Conservation (phyloP, 306 rosid genomes). For the Carpinus fangiana region DNA sequence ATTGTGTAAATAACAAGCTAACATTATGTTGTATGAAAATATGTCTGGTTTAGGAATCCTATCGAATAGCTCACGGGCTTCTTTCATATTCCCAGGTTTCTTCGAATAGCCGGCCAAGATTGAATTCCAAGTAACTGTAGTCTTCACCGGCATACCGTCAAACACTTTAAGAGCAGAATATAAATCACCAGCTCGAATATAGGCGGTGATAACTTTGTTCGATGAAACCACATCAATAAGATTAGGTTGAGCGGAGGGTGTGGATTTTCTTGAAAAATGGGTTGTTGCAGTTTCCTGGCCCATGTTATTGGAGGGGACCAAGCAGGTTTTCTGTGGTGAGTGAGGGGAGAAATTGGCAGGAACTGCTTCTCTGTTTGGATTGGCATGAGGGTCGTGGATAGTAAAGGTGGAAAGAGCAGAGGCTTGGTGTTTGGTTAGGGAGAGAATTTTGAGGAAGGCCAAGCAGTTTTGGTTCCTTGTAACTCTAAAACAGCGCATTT, state of each 20-base stretch:
- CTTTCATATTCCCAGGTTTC: constrained; percentile 46
- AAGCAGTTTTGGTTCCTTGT: constrained; percentile 2
- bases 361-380: constrained; percentile 17
- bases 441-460: constrained; percentile 15
- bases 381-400: constrained; percentile 19
- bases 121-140: constrained; percentile 76
- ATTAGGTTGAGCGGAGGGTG: constrained; percentile 17
- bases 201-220: constrained; percentile 56
- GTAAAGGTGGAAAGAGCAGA: constrained; percentile 19
- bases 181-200: constrained; percentile 53
- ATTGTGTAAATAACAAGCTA: constrained; percentile 54
- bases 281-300: background rate
- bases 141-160: constrained; percentile 55
- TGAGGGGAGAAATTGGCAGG: constrained; percentile 15
- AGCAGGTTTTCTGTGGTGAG: constrained; percentile 25
- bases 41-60: constrained; percentile 78
- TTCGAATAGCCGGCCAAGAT: constrained; percentile 54
- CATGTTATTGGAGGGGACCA: constrained; percentile 31
- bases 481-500: constrained; percentile 30
- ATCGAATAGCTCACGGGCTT: constrained; percentile 56
- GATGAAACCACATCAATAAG: constrained; percentile 37
- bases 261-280: constrained; percentile 6
- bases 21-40: constrained; percentile 71
- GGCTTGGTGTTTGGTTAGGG: constrained; percentile 14
- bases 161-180: constrained; percentile 61